These are phyloP conservation scores for Lavandula angustifolia DNA, from an alignment of 257 asterid genomes.

Conservation along the genomic window DNA sequence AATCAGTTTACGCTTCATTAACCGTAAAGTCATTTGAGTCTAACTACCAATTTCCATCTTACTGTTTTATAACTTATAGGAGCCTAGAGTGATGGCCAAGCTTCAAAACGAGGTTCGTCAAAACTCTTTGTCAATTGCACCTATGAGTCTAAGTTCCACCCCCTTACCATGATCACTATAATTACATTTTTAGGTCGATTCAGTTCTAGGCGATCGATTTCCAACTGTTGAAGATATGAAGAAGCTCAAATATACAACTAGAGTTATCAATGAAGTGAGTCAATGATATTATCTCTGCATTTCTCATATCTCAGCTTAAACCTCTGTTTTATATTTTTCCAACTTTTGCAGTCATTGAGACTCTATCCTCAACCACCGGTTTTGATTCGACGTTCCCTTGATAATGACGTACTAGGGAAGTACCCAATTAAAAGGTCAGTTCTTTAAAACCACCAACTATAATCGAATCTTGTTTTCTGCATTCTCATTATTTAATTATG, in stretches of 20 bases:
- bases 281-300: constrained; percentile 19
- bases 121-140: constrained; percentile 3
- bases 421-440: constrained; percentile 81
- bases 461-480: not conserved
- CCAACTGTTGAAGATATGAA: constrained; percentile 93
- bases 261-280: constrained; percentile 93
- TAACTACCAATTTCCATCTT: constrained; percentile 11
- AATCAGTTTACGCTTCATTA: not conserved
- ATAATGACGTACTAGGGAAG: constrained; percentile 70
- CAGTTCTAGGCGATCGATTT: constrained; percentile 86
- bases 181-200: constrained; percentile 60
- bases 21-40: not conserved
- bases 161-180: constrained; percentile 22
- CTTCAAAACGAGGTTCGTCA: constrained; percentile 87
- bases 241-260: constrained; percentile 87
- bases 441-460: constrained; percentile 11
- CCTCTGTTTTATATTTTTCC: constrained; percentile 7
- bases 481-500: not conserved
- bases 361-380: constrained; percentile 99
- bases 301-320: constrained; percentile 23
- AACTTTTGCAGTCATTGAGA: constrained; percentile 75
- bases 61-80: constrained; percentile 50
- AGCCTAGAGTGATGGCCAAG: constrained; percentile 84
- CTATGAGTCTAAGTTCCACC: not conserved
- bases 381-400: constrained; percentile 91